Evolutionary conservation across 257 asterid species (phyloP).

Genomic region (Solanum virginianum): DNA sequence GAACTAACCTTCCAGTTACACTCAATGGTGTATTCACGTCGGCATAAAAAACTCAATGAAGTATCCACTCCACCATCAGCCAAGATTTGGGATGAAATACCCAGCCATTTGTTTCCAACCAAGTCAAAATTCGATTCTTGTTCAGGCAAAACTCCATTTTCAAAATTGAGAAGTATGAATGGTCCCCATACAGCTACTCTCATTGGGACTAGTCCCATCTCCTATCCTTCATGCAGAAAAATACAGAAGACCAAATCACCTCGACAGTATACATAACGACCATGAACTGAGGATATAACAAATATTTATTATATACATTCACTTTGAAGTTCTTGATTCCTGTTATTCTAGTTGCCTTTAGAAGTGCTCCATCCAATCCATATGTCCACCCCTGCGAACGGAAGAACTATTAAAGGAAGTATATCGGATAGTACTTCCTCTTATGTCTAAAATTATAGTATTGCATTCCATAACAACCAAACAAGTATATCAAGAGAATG

Average conservation of each 20-base stretch:
- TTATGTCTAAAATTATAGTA: neutral
- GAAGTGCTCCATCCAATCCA: conserved; percentile 66
- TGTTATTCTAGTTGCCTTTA: conserved; percentile 53
- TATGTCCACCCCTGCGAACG: conserved; percentile 76
- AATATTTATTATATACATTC: conserved; percentile 30
- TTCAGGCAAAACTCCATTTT: conserved; percentile 11
- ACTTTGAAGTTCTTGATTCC: conserved; percentile 73
- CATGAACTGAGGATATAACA: neutral
- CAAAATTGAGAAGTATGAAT: conserved; percentile 54
- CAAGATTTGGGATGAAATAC: conserved; percentile 50
- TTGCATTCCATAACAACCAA: neutral
- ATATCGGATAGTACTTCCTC: neutral
- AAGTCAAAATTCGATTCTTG: conserved; percentile 14
- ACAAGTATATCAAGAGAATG: neutral
- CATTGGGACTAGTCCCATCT: conserved; percentile 70
- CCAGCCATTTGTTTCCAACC: conserved; percentile 67
- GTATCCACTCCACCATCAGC: conserved; percentile 45
- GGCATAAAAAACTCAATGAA: conserved; percentile 44
- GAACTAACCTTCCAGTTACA: conserved; percentile 88
- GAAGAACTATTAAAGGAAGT: neutral
- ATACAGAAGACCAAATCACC: neutral
- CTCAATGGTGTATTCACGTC: conserved; percentile 57
- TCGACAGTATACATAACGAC: neutral
- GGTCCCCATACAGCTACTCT: conserved; percentile 77
- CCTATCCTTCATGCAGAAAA: conserved; percentile 32